These are phyloP conservation scores for Sherardia arvensis DNA, from an alignment of 257 asterid genomes.

Conservation along the genomic window DNA sequence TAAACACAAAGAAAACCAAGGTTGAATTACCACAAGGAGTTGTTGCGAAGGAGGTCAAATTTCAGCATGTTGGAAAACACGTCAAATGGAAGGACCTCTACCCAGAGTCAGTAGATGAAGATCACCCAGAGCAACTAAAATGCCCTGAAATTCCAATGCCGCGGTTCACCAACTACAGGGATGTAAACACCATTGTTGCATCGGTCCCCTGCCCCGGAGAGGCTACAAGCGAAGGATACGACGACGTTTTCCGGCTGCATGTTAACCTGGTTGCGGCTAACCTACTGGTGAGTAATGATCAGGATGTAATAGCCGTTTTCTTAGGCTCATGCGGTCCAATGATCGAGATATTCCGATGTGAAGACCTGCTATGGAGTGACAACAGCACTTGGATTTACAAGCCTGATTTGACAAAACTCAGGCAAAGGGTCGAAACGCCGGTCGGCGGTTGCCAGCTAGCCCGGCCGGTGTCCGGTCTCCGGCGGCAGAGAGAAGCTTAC, in stretches of 20 bases:
- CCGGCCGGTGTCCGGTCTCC: constrained; percentile 14
- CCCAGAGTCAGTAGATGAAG: constrained; percentile 29
- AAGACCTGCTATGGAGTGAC: constrained; percentile 35
- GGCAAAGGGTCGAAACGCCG: constrained; percentile 24
- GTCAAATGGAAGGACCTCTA: constrained; percentile 24
- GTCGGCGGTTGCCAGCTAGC: constrained; percentile 36
- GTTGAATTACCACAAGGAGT: constrained; percentile 8
- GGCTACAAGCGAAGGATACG: constrained; percentile 4
- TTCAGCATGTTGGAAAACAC: constrained; percentile 10
- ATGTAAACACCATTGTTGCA: constrained; percentile 26
- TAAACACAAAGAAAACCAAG: constrained; percentile 2
- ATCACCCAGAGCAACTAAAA: constrained; percentile 6
- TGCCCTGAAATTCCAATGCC: constrained; percentile 46
- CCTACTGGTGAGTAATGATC: constrained; percentile 16
- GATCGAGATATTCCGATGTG: constrained; percentile 39
- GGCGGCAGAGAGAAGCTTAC: constrained; percentile 46
- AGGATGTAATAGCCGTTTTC: constrained; percentile 18
- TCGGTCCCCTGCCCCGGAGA: constrained; percentile 22
- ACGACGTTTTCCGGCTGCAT: constrained; percentile 30
- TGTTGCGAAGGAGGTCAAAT: constrained; percentile 8
- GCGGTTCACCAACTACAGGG: constrained; percentile 13
- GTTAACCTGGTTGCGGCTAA: constrained; percentile 34
- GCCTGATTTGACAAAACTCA: constrained; percentile 32
- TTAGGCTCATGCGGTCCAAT: constrained; percentile 31
- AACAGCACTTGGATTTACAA: constrained; percentile 27